A percentile compares a stretch with the other conserved stretches of the same genome.
Conservation (phyloP, 495 filamentous ascomycete genomes). For the Aspergillus avenaceus region DNA sequence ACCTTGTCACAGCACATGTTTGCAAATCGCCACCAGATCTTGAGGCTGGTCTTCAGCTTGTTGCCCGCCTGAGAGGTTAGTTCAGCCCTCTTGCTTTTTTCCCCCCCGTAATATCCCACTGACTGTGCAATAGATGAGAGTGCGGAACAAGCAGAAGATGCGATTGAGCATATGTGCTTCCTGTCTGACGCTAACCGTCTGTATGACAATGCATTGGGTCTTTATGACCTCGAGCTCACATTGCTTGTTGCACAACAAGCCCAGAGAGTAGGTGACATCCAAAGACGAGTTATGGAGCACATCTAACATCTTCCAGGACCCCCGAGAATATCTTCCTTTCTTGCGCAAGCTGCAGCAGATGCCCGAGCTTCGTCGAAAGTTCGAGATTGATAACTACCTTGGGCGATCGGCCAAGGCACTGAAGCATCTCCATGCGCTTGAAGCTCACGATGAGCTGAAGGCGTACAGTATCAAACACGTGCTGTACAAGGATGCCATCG, state of each 20-base stretch:
- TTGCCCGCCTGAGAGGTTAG: conserved; percentile 65
- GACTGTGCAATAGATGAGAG: conserved; percentile 46
- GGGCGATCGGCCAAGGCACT: conserved; percentile 73
- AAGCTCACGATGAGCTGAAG: conserved; percentile 68
- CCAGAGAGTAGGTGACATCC: conserved; percentile 56
- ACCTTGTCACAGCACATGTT: conserved; percentile 89
- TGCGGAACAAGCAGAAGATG: conserved; percentile 68
- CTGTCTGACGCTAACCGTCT: conserved; percentile 87
- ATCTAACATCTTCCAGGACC: conserved; percentile 51
- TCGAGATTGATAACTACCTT: conserved; percentile 85
- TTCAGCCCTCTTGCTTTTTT: neutral
- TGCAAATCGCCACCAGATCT: conserved; percentile 90
- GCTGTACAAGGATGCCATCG: conserved; percentile 72
- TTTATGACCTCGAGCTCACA: conserved; percentile 88
- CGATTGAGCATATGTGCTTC: conserved; percentile 95
- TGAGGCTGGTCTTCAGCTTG: conserved; percentile 75
- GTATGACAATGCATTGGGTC: conserved; percentile 85
- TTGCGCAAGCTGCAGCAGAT: conserved; percentile 79
- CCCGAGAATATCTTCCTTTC: conserved; percentile 92
- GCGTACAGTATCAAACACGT: conserved; percentile 72
- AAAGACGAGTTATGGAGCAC: neutral
- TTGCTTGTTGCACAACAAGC: conserved; percentile 91
- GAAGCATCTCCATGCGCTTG: conserved; percentile 62
- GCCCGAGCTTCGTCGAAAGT: conserved; percentile 62
- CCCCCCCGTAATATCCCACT: conserved; percentile 11